These are phyloP conservation scores for Suillus fuscotomentosus DNA, from an alignment of 768 basidiomycete genomes.

Conservation along the genomic window DNA sequence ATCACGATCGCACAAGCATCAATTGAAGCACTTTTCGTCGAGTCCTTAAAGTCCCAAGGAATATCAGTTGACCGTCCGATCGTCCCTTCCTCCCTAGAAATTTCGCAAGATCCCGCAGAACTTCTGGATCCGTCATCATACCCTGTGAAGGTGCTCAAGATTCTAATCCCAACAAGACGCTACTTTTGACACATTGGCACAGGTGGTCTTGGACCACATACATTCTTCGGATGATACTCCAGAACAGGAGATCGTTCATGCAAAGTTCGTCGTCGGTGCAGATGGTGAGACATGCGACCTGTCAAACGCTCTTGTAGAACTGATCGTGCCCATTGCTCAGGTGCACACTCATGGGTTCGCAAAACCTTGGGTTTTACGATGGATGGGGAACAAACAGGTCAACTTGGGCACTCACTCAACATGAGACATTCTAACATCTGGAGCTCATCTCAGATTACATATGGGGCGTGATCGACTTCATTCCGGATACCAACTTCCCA, in stretches of 20 bases:
- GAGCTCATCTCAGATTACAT: slow-evolving; percentile 50
- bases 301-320: not conserved
- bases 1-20: slow-evolving; percentile 40
- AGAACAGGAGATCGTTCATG: slow-evolving; percentile 33
- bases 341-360: slow-evolving; percentile 48
- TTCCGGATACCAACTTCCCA: slow-evolving; percentile 74
- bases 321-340: slow-evolving; percentile 16
- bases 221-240: slow-evolving; percentile 17
- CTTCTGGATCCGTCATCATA: slow-evolving; percentile 32
- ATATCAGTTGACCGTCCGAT: slow-evolving; percentile 37
- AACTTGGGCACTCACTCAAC: not conserved
- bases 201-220: slow-evolving; percentile 6
- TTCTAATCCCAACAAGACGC: not conserved
- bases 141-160: slow-evolving; percentile 28
- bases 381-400: slow-evolving; percentile 50
- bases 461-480: slow-evolving; percentile 80
- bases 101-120: slow-evolving; percentile 35
- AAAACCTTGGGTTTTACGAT: slow-evolving; percentile 42
- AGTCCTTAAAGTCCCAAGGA: slow-evolving; percentile 33
- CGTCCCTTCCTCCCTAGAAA: slow-evolving; percentile 28
- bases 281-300: slow-evolving; percentile 25
- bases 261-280: slow-evolving; percentile 36
- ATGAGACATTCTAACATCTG: not conserved
- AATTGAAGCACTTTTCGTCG: slow-evolving; percentile 41
- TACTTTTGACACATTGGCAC: not conserved